phyloP scores from a whole-genome alignment of 169 alveolate genomes.

The Eimeria sp. region DNA sequence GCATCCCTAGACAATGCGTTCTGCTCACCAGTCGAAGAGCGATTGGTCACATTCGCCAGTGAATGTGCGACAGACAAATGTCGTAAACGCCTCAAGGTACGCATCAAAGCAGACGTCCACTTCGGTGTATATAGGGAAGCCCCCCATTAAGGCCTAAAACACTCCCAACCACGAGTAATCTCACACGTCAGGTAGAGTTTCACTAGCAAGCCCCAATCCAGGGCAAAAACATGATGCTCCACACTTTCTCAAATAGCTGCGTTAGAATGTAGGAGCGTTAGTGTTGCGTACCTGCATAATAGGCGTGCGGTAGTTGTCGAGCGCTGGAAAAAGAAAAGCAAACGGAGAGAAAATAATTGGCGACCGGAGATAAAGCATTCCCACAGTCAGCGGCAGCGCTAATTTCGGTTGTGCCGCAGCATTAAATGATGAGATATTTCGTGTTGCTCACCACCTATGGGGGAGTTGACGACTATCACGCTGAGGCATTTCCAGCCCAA shows the following conservation, averaged over 20 bases:
- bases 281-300: conserved; percentile 29
- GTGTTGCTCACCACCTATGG: conserved; percentile 31
- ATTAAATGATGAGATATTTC: neutral
- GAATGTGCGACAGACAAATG: neutral
- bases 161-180: neutral
- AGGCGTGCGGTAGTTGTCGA: conserved; percentile 18
- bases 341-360: neutral
- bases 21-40: conserved; percentile 61
- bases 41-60: conserved; percentile 22
- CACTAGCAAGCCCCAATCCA: neutral
- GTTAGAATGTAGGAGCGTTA: neutral
- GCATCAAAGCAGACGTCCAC: conserved; percentile 68
- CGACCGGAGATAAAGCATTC: neutral
- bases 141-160: conserved; percentile 64
- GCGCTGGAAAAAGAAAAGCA: conserved; percentile 2
- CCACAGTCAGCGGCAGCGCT: neutral
- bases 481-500: conserved; percentile 64
- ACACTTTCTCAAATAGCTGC: neutral
- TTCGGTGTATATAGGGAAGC: conserved; percentile 69
- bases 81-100: conserved; percentile 55
- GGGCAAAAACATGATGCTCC: neutral
- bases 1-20: neutral
- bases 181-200: neutral
- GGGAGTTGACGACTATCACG: neutral
- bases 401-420: neutral